Percentiles rank a stretch among this genome's conserved stretches.
phyloP scores from a whole-genome alignment of 148 eudicot genomes.

The Drosera capensis region DNA sequence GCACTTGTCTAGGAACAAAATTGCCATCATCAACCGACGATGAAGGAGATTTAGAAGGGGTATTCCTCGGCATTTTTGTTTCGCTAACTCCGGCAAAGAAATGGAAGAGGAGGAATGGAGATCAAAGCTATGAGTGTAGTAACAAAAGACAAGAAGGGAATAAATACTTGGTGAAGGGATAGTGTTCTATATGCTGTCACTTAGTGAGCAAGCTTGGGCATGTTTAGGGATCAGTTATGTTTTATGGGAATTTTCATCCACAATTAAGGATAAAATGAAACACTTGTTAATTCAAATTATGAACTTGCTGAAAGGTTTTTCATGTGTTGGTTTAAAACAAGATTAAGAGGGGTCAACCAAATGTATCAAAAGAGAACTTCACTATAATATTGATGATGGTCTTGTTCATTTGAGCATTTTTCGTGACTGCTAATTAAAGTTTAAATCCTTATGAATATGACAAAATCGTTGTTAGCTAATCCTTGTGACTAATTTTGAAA shows the following conservation, averaged over 20 bases:
- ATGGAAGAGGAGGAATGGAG: not conserved
- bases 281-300: no score
- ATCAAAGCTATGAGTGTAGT: not conserved
- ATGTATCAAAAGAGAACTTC: no score
- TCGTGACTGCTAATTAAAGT: no score
- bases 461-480: no score
- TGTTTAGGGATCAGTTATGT: not conserved
- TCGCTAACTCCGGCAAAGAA: not conserved
- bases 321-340: no score
- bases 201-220: not conserved
- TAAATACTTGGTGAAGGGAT: not conserved
- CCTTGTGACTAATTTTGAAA: no score
- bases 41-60: not conserved
- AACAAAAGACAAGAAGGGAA: conserved; percentile 1
- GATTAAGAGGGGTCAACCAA: no score
- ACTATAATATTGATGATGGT: no score
- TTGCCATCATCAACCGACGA: not conserved
- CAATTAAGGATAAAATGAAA: not conserved
- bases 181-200: not conserved
- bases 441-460: no score
- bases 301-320: no score
- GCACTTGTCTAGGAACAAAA: no score
- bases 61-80: not conserved
- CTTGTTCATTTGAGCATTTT: no score
- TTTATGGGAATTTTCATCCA: not conserved